phyloP scores from a whole-genome alignment of 1,139 yeast genomes.

The Saccharomyces hybrid region DNA sequence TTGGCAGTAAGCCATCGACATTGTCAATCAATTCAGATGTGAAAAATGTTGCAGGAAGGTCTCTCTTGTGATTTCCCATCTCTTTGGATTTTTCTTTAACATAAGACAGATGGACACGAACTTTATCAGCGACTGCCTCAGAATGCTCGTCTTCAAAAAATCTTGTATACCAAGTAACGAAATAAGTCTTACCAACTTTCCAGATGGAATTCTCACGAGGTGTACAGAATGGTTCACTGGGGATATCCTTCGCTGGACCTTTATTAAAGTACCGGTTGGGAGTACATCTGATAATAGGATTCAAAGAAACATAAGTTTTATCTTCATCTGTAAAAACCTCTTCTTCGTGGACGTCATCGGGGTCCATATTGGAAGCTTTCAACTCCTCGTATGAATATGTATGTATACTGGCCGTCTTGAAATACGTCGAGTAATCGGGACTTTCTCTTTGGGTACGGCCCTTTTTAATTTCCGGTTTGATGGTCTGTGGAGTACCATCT shows the following conservation, averaged over 20 bases:
- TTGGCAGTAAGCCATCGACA: conserved; percentile 54
- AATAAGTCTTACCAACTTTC: conserved; percentile 56
- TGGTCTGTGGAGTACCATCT: conserved; percentile 74
- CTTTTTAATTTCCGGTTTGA: conserved; percentile 62
- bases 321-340: conserved; percentile 55
- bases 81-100: conserved; percentile 48
- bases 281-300: conserved; percentile 77
- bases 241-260: conserved; percentile 49
- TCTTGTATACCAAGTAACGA: conserved; percentile 71
- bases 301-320: conserved; percentile 55
- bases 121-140: conserved; percentile 43
- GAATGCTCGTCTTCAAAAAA: conserved; percentile 41
- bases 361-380: conserved; percentile 63
- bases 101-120: conserved; percentile 59
- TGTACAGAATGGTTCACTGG: conserved; percentile 73
- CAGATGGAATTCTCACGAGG: conserved; percentile 57
- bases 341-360: conserved; percentile 49
- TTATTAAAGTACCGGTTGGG: conserved; percentile 65
- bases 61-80: conserved; percentile 49
- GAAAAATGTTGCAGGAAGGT: conserved; percentile 47
- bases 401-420: conserved; percentile 60
- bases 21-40: conserved; percentile 65
- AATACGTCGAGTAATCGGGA: conserved; percentile 72
- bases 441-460: conserved; percentile 58
- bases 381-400: conserved; percentile 50